Conservation (phyloP, 305 asterid species). For the Stenogyne calaminthoides region DNA sequence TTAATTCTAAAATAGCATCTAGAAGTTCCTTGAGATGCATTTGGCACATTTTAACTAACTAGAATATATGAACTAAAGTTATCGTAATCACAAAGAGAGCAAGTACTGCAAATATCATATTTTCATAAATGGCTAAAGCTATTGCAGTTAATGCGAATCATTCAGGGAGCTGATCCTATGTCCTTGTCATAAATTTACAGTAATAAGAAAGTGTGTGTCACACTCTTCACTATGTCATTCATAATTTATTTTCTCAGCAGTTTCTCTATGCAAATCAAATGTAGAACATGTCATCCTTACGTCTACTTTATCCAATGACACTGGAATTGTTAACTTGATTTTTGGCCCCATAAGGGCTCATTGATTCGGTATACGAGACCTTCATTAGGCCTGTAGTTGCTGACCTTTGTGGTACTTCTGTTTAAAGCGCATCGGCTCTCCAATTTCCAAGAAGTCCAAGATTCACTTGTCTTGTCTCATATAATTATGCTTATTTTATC, state of each 20-base stretch:
- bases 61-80: background rate
- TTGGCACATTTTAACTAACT: background rate
- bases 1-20: background rate
- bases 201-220: background rate
- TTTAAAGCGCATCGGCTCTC: background rate
- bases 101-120: background rate
- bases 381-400: background rate
- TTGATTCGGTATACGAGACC: too few relatives aligned
- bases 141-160: too few relatives aligned
- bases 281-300: constrained; percentile 7
- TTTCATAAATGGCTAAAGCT: too few relatives aligned
- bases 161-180: background rate
- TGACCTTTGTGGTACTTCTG: background rate
- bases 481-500: background rate
- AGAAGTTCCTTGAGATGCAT: background rate
- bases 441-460: background rate
- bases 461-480: background rate
- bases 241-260: too few relatives aligned
- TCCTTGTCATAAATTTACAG: background rate
- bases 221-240: too few relatives aligned
- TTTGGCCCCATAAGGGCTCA: background rate
- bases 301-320: background rate
- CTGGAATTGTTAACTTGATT: background rate
- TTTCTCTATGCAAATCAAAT: too few relatives aligned
- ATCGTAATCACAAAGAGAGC: background rate